A percentile compares a stretch with the other conserved stretches of the same genome.
Conservation (phyloP, 148 eudicot genomes). For the Nepenthes mirabilis region DNA sequence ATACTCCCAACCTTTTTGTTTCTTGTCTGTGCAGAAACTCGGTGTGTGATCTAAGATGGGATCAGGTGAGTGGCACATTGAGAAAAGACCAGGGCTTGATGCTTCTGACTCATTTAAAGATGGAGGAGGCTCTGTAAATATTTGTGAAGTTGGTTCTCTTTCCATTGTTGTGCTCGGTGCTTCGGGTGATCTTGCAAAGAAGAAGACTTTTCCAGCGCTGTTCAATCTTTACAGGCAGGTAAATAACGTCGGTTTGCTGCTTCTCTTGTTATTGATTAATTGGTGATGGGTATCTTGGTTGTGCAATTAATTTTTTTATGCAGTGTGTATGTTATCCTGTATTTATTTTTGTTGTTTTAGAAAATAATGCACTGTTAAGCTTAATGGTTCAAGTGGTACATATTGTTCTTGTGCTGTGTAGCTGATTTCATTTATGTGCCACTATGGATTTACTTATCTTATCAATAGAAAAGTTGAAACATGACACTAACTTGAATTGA, state of each 20-base stretch:
- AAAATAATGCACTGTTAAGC: too few species aligned
- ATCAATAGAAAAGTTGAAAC: background rate
- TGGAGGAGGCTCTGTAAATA: slow-evolving; percentile 16
- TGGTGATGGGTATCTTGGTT: background rate
- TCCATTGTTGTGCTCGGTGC: slow-evolving; percentile 87
- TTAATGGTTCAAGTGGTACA: too few species aligned
- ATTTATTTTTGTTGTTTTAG: too few species aligned
- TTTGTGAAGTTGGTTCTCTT: slow-evolving; percentile 54
- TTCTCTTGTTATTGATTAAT: background rate
- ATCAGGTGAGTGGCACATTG: slow-evolving; percentile 37
- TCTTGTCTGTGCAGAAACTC: too few species aligned
- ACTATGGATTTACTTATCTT: too few species aligned
- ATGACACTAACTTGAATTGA: slow-evolving; percentile 7
- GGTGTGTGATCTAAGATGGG: slow-evolving; percentile 18
- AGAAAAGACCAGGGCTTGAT: slow-evolving; percentile 26
- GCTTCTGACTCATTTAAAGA: slow-evolving; percentile 24
- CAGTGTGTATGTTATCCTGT: too few species aligned
- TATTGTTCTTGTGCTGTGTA: too few species aligned
- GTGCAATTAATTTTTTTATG: background rate
- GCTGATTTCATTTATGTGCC: too few species aligned
- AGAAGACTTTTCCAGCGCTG: slow-evolving; percentile 94
- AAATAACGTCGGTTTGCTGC: background rate
- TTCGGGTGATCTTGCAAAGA: slow-evolving; percentile 99
- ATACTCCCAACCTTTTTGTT: too few species aligned
- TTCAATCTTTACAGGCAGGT: slow-evolving; percentile 93